Percentiles rank a stretch among this genome's conserved stretches.
These are phyloP conservation scores for Pseudozyma thailandica DNA, from an alignment of 1,284 basidiomycete genomes.

Conservation along the genomic window DNA sequence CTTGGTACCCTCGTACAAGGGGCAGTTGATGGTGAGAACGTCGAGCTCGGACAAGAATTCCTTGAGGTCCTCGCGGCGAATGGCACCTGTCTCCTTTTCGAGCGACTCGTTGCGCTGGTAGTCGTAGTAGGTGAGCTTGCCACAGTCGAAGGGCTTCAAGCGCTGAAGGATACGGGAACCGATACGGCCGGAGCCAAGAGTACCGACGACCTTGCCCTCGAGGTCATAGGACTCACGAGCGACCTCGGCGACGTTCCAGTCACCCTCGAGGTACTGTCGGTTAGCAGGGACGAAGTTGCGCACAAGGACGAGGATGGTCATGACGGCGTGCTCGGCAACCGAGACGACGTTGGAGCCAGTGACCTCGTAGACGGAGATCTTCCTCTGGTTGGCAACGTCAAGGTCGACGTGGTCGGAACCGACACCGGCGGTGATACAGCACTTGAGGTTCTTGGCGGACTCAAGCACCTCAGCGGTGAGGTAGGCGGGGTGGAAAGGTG, in stretches of 20 bases:
- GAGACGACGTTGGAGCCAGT: constrained; percentile 78
- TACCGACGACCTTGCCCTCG: constrained; percentile 87
- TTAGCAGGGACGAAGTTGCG: constrained; percentile 86
- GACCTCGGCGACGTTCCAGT: constrained; percentile 66
- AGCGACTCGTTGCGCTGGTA: constrained; percentile 81
- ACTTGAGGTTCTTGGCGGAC: constrained; percentile 88
- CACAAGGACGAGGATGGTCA: constrained; percentile 84
- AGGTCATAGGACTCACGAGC: constrained; percentile 76
- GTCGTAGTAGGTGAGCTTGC: constrained; percentile 93
- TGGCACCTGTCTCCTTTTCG: constrained; percentile 77
- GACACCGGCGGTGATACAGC: constrained; percentile 92
- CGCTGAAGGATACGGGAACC: constrained; percentile 78
- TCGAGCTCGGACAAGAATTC: constrained; percentile 84
- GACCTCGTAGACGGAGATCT: constrained; percentile 80
- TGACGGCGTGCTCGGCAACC: constrained; percentile 90
- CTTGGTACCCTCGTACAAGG: constrained; percentile 86
- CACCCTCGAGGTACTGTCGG: constrained; percentile 49
- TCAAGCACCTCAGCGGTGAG: constrained; percentile 81
- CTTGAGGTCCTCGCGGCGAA: constrained; percentile 83
- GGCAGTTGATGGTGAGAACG: constrained; percentile 88
- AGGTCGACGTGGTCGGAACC: constrained; percentile 89
- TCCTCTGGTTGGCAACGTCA: constrained; percentile 83
- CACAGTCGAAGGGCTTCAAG: constrained; percentile 85
- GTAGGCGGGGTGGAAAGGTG: constrained; percentile 85
- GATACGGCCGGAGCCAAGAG: constrained; percentile 75